phyloP scores from a whole-genome alignment of 495 filamentous ascomycete species.

The Stereocaulon alpinum region DNA sequence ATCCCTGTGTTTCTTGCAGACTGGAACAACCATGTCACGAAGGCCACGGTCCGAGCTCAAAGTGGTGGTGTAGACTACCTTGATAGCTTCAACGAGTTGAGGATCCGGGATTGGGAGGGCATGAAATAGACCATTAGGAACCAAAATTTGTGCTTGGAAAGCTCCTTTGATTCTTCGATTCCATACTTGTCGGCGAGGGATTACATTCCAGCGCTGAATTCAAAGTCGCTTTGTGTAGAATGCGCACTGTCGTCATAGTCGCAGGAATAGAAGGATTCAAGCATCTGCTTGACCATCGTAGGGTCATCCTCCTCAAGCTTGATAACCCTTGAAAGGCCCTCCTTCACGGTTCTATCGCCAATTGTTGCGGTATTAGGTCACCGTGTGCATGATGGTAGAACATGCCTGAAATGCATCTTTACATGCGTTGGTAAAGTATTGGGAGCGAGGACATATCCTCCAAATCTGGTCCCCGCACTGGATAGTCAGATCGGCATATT shows the following conservation, averaged over 20 bases:
- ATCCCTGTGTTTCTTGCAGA: no score
- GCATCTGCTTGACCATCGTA: neutral
- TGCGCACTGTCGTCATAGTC: conserved; percentile 7
- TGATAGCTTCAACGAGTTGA: conserved; percentile 31
- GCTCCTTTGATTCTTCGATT: conserved; percentile 29
- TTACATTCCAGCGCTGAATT: conserved; percentile 22
- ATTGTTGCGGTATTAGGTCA: neutral
- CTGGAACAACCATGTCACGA: conserved; percentile 21
- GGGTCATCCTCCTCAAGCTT: conserved; percentile 9
- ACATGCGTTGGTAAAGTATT: conserved; percentile 4
- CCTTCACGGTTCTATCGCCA: neutral
- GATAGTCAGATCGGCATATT: conserved; percentile 7
- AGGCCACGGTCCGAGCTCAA: conserved; percentile 32
- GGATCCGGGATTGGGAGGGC: neutral
- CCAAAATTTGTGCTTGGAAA: conserved; percentile 33
- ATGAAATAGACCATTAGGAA: conserved; percentile 20
- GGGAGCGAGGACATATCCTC: conserved; percentile 9
- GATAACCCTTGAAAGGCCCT: neutral
- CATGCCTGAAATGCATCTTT: neutral
- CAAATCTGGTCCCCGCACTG: neutral
- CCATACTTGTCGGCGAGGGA: conserved; percentile 27
- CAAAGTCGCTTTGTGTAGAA: neutral
- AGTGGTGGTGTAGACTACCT: conserved; percentile 34
- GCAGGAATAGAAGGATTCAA: conserved; percentile 19
- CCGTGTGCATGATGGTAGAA: neutral